phyloP scores from a whole-genome alignment of 345 rosid species.

The Populus ilicifolia region DNA sequence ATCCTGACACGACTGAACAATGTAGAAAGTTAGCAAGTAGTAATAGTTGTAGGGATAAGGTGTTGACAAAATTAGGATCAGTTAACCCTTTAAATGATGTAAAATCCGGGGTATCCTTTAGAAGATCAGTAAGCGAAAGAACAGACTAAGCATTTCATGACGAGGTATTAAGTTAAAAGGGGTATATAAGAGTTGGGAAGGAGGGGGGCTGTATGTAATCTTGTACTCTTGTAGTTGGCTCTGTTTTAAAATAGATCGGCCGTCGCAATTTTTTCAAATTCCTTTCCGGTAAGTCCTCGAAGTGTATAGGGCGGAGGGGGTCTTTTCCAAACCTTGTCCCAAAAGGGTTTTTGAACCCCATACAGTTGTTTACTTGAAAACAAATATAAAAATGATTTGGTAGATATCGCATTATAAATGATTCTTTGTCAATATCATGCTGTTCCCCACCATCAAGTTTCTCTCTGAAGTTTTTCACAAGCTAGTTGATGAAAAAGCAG shows the following conservation, averaged over 20 bases:
- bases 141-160: conserved; percentile 20
- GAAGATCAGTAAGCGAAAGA: conserved; percentile 32
- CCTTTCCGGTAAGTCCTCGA: background rate
- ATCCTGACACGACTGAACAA: conserved; percentile 28
- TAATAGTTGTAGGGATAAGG: conserved; percentile 40
- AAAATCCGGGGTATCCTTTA: conserved; percentile 38
- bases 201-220: conserved; percentile 25
- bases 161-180: conserved; percentile 13
- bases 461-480: too few relatives aligned
- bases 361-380: background rate
- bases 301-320: background rate
- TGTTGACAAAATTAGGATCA: conserved; percentile 32
- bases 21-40: conserved; percentile 35
- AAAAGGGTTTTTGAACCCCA: background rate
- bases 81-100: conserved; percentile 34
- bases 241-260: conserved; percentile 20
- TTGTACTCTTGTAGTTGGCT: conserved; percentile 26
- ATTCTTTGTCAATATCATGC: background rate
- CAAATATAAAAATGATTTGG: background rate
- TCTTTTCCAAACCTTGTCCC: background rate
- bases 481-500: background rate
- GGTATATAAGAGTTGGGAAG: conserved; percentile 31
- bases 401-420: background rate
- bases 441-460: too few relatives aligned
- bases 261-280: conserved; percentile 25